phyloP scores from a whole-genome alignment of 2,329 filamentous ascomycete species.

The Aspergillus fructus region DNA sequence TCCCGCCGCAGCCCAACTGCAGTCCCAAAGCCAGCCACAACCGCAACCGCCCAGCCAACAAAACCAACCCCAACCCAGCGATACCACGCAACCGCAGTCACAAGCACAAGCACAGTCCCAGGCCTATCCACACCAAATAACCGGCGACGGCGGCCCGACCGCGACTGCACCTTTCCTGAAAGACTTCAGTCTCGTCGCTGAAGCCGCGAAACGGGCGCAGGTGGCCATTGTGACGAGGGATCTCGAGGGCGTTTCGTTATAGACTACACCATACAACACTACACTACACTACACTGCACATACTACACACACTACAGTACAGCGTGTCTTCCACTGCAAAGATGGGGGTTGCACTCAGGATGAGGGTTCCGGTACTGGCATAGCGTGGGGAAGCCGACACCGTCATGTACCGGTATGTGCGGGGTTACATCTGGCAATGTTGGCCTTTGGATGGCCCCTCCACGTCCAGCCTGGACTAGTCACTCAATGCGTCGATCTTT shows the following conservation, averaged over 20 bases:
- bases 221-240: slow-evolving; percentile 87
- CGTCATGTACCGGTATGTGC: not conserved
- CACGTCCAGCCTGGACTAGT: too few relatives aligned
- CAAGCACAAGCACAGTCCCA: not conserved
- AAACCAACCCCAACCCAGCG: too few relatives aligned
- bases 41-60: not conserved
- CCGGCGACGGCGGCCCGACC: slow-evolving; percentile 32
- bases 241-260: slow-evolving; percentile 55
- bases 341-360: not conserved
- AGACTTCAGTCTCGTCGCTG: slow-evolving; percentile 82
- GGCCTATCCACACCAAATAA: slow-evolving; percentile 26
- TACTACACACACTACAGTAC: too few relatives aligned
- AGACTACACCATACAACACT: slow-evolving; percentile 9
- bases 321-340: not conserved
- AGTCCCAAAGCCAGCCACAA: not conserved
- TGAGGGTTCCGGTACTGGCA: not conserved
- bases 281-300: not conserved
- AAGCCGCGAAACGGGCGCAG: slow-evolving; percentile 90
- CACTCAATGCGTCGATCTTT: not conserved
- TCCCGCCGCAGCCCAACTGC: not conserved
- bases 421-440: not conserved
- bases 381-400: not conserved
- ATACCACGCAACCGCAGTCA: not conserved
- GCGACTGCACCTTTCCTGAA: slow-evolving; percentile 65
- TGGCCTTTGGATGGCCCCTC: not conserved